phyloP scores from a whole-genome alignment of 345 rosid genomes.

The Hibiscus tridactylites region DNA sequence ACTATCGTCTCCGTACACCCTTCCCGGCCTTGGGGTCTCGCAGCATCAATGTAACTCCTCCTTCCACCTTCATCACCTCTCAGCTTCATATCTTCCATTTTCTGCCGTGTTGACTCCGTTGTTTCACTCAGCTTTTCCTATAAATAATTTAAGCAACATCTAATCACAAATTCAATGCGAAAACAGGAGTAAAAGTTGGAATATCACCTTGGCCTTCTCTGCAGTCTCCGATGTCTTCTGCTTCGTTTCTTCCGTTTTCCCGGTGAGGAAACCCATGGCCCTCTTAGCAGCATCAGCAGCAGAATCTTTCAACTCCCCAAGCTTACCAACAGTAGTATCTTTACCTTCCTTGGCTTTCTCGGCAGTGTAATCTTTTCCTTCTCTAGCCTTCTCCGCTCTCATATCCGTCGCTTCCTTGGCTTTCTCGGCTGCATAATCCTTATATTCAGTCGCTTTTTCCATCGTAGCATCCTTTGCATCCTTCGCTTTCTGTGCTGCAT shows the following conservation, averaged over 20 bases:
- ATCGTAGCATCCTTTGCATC: background rate
- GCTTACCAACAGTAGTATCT: background rate
- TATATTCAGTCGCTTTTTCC: background rate
- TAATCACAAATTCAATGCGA: background rate
- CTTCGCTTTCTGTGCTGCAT: background rate
- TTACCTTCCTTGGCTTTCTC: background rate
- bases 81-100: conserved; percentile 48
- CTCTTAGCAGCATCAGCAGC: background rate
- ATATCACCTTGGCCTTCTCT: background rate
- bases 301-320: background rate
- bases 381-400: background rate
- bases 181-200: background rate
- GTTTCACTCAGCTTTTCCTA: conserved; percentile 35
- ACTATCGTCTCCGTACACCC: conserved; percentile 8
- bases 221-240: background rate
- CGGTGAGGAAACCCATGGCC: background rate
- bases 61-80: conserved; percentile 8
- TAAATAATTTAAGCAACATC: background rate
- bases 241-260: background rate
- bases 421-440: background rate
- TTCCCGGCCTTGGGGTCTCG: background rate
- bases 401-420: background rate
- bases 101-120: conserved; percentile 38
- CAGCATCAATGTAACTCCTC: background rate
- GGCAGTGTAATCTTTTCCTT: background rate